Base-by-base conservation (phyloP, 1,284 basidiomycete genomes). In the Ganoderma sp. region DNA sequence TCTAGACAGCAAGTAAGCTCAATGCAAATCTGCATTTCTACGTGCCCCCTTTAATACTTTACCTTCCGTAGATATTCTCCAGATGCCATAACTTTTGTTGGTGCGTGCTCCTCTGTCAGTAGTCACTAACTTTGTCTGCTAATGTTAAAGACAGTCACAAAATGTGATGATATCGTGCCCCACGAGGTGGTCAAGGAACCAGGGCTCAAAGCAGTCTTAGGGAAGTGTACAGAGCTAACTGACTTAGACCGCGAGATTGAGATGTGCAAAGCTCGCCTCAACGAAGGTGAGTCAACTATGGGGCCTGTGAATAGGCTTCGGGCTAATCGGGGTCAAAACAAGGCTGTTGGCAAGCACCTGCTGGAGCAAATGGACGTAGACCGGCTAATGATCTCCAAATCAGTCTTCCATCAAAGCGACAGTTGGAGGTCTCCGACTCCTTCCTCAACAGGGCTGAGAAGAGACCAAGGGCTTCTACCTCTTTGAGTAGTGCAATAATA, bases 1-100 rank as follows among this genome's bases (percentile, higher is more conserved):
- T 3, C 15, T 48, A 63, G 61, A 63, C 12, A 48, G 61, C 41
- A 63, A 63, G 61, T 63, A 41, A 39, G 61, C 10, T 37, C 19
- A 12, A n/a, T 39, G 10, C 28, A n/a, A 10, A 22, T 9, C 37
- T 39, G 3, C n/a, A 3, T 2, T 22, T 34, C 19, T 7, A 19
- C 7, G n/a, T 14, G 8, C 15, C 3, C 15, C 17, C 22, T 10
- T 9, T 5, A 9, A 54, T 41, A n/a, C 7, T 25, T 10, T 28
- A 32, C 32, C 42, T 2, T 34, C 45, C 22, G 12, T 45, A 50
- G 61, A 25, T 50, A 50, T 28, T 39, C 45, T 37, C 22, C 45
- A 5, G 7, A 63, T 9, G 61, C 32, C n/a, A 50, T 63, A 48
- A 63, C 61, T 10, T 63, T 63, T 10, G 15, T 54, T 17, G 61